A percentile compares a stretch with the other conserved stretches of the same genome.
phyloP scores from a whole-genome alignment of 805 yeast species.

The Starmera quercuum region DNA sequence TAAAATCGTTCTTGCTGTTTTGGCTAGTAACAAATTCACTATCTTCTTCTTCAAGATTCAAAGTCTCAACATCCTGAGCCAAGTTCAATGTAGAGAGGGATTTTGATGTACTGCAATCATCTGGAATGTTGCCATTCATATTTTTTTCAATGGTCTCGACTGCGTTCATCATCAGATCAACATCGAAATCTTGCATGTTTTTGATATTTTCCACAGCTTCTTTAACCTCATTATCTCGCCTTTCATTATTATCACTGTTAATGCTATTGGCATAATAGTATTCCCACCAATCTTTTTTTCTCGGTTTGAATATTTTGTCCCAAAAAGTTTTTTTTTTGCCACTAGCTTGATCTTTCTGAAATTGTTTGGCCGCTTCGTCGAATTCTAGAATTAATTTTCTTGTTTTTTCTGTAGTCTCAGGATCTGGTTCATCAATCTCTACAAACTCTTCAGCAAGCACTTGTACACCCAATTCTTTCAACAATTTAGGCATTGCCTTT shows the following conservation, averaged over 20 bases:
- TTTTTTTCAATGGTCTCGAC: conserved; percentile 16
- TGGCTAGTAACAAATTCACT: background rate
- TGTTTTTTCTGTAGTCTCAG: conserved; percentile 77
- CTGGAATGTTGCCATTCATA: conserved; percentile 1
- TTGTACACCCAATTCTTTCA: conserved; percentile 66
- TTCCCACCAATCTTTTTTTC: conserved; percentile 53
- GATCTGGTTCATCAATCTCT: conserved; percentile 94
- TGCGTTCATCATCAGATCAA: conserved; percentile 32
- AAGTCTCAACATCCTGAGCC: background rate
- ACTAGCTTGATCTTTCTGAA: conserved; percentile 34
- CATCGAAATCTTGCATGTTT: conserved; percentile 28
- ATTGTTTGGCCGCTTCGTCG: conserved; percentile 70
- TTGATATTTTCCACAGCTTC: conserved; percentile 15
- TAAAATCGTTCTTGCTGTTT: background rate
- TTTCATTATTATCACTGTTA: background rate
- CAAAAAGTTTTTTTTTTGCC: conserved; percentile 29
- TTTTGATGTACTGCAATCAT: conserved; percentile 1
- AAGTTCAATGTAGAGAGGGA: background rate
- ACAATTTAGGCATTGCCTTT: conserved; percentile 79
- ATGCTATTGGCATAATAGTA: conserved; percentile 8
- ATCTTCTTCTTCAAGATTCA: conserved; percentile 1
- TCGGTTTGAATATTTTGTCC: conserved; percentile 42
- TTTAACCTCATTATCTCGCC: conserved; percentile 5
- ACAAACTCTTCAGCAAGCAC: conserved; percentile 85
- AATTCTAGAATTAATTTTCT: conserved; percentile 77